Percentiles rank a stretch among this genome's conserved stretches.
Conservation (phyloP, 106 monocot species). For the Phalaenopsis equestris region DNA sequence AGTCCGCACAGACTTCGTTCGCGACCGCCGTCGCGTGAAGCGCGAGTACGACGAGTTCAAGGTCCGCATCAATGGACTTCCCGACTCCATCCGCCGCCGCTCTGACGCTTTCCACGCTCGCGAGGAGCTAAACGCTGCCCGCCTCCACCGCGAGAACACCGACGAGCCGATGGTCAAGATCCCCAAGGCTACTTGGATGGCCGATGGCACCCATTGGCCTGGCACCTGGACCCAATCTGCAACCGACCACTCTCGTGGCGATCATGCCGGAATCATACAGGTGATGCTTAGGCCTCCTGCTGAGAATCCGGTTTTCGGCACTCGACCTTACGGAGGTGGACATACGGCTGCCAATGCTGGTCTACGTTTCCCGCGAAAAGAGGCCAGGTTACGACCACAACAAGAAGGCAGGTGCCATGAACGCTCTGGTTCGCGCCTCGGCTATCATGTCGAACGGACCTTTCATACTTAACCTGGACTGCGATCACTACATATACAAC, state of each 20-base stretch:
- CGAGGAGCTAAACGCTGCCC: conserved; percentile 26
- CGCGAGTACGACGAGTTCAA: conserved; percentile 63
- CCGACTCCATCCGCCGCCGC: conserved; percentile 41
- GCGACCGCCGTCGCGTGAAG: conserved; percentile 43
- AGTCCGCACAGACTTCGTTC: conserved; percentile 44
- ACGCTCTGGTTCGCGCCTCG: conserved; percentile 31
- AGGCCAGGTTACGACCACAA: conserved; percentile 30
- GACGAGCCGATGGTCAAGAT: conserved; percentile 34
- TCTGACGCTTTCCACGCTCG: conserved; percentile 52
- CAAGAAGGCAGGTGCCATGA: conserved; percentile 37
- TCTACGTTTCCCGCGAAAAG: conserved; percentile 32
- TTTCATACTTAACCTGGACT: conserved; percentile 17
- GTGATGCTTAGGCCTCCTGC: conserved; percentile 35
- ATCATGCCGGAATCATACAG: conserved; percentile 55
- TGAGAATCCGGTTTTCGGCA: conserved; percentile 13
- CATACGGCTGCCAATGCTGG: conserved; percentile 21
- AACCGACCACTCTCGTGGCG: conserved; percentile 34
- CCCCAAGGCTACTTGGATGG: conserved; percentile 63
- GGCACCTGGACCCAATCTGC: conserved; percentile 35
- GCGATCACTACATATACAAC: conserved; percentile 16
- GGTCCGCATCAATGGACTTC: conserved; percentile 45
- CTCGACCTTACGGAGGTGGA: conserved; percentile 17
- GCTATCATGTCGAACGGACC: conserved; percentile 37
- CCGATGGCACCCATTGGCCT: conserved; percentile 24
- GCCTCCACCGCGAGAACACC: conserved; percentile 26